Conservation (phyloP, 164 flowering plant species). For the Liriodendron chinense region DNA sequence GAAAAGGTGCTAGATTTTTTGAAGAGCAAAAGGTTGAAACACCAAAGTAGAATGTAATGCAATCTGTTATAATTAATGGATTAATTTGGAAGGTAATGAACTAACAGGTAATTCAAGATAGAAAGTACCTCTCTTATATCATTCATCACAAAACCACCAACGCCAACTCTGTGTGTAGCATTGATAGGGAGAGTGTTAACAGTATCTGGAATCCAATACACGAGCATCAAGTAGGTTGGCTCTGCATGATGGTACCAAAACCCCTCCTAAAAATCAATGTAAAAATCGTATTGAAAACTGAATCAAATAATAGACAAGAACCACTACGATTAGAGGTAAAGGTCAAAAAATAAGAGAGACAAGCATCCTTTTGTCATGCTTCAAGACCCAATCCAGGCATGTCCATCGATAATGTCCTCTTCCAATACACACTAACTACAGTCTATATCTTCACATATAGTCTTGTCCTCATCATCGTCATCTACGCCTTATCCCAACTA, state of each 20-base stretch:
- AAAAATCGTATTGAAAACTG: neutral
- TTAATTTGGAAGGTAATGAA: neutral
- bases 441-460: neutral
- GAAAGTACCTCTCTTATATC: slow-evolving; percentile 43
- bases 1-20: neutral
- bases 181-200: slow-evolving; percentile 34
- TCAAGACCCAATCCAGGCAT: neutral
- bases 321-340: neutral
- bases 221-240: slow-evolving; percentile 47
- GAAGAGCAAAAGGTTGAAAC: neutral
- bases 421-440: neutral
- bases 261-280: slow-evolving; percentile 34
- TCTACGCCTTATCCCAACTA: too few species aligned
- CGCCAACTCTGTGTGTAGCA: slow-evolving; percentile 48
- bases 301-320: neutral
- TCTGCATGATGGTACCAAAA: slow-evolving; percentile 54
- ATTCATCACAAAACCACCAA: slow-evolving; percentile 52
- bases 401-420: neutral
- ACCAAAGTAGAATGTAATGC: neutral
- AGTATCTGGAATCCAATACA: slow-evolving; percentile 46
- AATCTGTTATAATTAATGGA: neutral
- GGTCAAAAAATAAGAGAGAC: too few species aligned
- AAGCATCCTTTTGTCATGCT: neutral
- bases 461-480: too few species aligned
- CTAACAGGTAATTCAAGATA: neutral